Conservation (phyloP, 192 early-diverging fungal species). For the Obelidium mucronatum region DNA sequence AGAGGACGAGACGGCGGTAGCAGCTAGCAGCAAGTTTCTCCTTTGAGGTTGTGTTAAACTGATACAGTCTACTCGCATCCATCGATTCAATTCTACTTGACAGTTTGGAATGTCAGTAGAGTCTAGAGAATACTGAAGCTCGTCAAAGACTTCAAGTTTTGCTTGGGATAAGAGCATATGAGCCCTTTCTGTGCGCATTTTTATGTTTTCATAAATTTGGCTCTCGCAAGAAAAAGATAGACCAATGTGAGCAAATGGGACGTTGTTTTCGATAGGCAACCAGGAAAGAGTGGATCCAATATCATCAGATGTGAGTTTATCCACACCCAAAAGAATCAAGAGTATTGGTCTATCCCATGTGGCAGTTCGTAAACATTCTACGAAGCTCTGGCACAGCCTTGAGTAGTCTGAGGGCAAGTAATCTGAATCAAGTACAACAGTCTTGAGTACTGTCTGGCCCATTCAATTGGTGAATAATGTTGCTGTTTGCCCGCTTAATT, state of each 20-base stretch:
- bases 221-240: slow-evolving; percentile 12
- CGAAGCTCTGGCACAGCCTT: slow-evolving; percentile 10
- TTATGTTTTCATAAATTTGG: slow-evolving; percentile 1
- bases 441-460: background rate
- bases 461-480: background rate
- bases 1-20: background rate
- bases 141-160: slow-evolving; percentile 22
- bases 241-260: slow-evolving; percentile 30
- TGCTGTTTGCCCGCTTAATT: slow-evolving; percentile 18
- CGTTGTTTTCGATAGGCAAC: slow-evolving; percentile 33
- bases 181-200: background rate
- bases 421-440: slow-evolving; percentile 31
- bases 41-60: slow-evolving; percentile 16
- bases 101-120: slow-evolving; percentile 12
- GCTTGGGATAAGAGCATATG: background rate
- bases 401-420: slow-evolving; percentile 23
- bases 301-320: slow-evolving; percentile 26
- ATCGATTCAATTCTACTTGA: slow-evolving; percentile 32
- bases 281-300: slow-evolving; percentile 13
- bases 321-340: slow-evolving; percentile 19
- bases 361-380: slow-evolving; percentile 17
- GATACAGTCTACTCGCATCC: slow-evolving; percentile 6
- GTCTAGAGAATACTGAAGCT: slow-evolving; percentile 3
- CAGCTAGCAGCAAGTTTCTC: slow-evolving; percentile 16
- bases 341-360: slow-evolving; percentile 29